Evolutionary conservation across 1,284 basidiomycete species (phyloP).

Genomic region (Meira miltonrushii): DNA sequence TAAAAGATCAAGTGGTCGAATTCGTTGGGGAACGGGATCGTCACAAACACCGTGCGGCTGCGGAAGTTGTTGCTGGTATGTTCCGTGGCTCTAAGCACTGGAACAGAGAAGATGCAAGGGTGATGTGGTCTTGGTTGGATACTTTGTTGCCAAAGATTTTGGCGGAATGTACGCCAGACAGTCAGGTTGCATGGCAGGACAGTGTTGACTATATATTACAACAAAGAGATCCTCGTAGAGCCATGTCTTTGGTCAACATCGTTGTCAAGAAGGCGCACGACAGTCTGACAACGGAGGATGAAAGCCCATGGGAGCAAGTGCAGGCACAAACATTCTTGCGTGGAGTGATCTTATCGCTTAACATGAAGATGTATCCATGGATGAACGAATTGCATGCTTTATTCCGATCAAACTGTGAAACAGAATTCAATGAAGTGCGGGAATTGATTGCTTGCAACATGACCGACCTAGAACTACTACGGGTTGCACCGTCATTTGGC

Average conservation of each 20-base stretch:
- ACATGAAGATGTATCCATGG: slow-evolving; percentile 29
- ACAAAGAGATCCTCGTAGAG: slow-evolving; percentile 79
- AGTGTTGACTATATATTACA: slow-evolving; percentile 59
- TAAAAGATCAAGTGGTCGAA: slow-evolving; percentile 62
- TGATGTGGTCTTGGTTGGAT: slow-evolving; percentile 76
- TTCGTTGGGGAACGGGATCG: slow-evolving; percentile 67
- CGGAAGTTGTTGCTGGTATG: slow-evolving; percentile 75
- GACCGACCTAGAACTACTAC: slow-evolving; percentile 52
- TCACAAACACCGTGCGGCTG: slow-evolving; percentile 84
- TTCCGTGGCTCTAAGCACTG: slow-evolving; percentile 81
- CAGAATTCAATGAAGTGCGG: slow-evolving; percentile 53
- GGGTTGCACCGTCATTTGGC: slow-evolving; percentile 66
- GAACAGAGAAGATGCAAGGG: slow-evolving; percentile 62
- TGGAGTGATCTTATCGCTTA: slow-evolving; percentile 29
- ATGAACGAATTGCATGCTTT: slow-evolving; percentile 37
- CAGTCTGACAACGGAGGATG: slow-evolving; percentile 25
- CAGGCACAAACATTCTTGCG: slow-evolving; percentile 59
- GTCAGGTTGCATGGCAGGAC: slow-evolving; percentile 54
- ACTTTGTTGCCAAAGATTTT: slow-evolving; percentile 69
- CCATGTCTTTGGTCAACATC: slow-evolving; percentile 68
- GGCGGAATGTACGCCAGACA: slow-evolving; percentile 56
- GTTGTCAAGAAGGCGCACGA: slow-evolving; percentile 26
- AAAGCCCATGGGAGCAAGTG: slow-evolving; percentile 38
- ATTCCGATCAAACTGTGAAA: slow-evolving; percentile 44
- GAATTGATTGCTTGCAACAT: slow-evolving; percentile 53